Percentiles rank a stretch among this genome's conserved stretches.
Evolutionary conservation across 495 filamentous ascomycete species (phyloP).

Genomic region (Pseudevernia furfuracea): DNA sequence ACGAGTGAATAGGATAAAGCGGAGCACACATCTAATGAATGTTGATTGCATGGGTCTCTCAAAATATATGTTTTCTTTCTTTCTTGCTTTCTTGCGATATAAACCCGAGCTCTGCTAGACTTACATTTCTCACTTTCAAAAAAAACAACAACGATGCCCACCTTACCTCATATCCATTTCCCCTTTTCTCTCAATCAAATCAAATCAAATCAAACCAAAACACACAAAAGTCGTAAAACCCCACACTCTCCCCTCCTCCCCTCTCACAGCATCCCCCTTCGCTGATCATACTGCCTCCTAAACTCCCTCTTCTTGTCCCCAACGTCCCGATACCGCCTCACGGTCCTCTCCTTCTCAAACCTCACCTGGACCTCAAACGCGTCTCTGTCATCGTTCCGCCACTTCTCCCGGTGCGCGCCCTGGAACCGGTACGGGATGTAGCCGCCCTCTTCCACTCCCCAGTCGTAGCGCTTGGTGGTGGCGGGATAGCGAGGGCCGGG

Average conservation of each 20-base stretch:
- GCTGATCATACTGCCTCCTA: not conserved
- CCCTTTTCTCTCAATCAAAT: too few relatives aligned
- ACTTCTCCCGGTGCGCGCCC: not conserved
- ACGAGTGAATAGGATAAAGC: too few relatives aligned
- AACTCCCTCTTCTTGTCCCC: not conserved
- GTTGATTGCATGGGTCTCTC: too few relatives aligned
- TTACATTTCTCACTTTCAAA: too few relatives aligned
- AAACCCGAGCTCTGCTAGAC: too few relatives aligned
- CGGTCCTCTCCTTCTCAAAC: not conserved
- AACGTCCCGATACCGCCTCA: not conserved
- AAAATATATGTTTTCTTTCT: too few relatives aligned
- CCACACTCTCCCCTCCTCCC: not conserved
- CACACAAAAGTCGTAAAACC: not conserved
- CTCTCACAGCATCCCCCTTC: not conserved
- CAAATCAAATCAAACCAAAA: too few relatives aligned
- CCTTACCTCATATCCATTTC: too few relatives aligned
- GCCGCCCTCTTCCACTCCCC: not conserved
- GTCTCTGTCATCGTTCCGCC: not conserved
- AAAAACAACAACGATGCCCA: too few relatives aligned
- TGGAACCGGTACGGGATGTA: not conserved
- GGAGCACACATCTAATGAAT: too few relatives aligned
- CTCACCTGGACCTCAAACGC: not conserved
- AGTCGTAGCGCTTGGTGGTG: not conserved
- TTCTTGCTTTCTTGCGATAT: too few relatives aligned
- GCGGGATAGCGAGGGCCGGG: too few relatives aligned